Evolutionary conservation across 2,329 filamentous ascomycete species (phyloP).

Genomic region (Allantophomopsis cytisporea): DNA sequence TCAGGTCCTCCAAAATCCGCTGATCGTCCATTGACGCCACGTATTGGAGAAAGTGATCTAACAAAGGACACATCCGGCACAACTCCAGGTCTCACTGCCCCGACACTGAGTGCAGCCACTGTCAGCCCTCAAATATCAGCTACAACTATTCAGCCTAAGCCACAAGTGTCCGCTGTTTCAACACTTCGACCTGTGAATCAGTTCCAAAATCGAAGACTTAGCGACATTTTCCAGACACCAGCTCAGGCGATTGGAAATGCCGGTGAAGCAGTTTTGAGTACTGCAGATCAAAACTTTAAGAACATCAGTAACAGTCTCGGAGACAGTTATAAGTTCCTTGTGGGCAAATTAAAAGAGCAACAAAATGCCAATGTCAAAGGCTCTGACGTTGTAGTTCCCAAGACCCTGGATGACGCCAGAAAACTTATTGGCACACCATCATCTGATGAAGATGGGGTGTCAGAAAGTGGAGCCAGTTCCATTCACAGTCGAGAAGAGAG

Average conservation of each 20-base stretch:
- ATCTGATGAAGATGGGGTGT: constrained; percentile 25
- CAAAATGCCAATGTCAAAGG: constrained; percentile 26
- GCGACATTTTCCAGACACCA: constrained; percentile 75
- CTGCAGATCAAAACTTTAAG: constrained; percentile 84
- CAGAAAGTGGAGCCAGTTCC: constrained; percentile 33
- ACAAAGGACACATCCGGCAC: constrained; percentile 15
- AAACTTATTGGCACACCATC: constrained; percentile 70
- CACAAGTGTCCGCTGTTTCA: constrained; percentile 13
- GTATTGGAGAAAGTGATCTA: constrained; percentile 12
- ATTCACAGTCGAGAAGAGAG: constrained; percentile 23
- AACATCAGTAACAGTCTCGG: constrained; percentile 84
- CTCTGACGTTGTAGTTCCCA: constrained; percentile 53
- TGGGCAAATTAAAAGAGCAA: constrained; percentile 74
- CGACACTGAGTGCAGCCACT: constrained; percentile 4
- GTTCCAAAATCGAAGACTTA: constrained; percentile 61
- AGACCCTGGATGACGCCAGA: constrained; percentile 83
- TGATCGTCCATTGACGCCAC: constrained; percentile 32
- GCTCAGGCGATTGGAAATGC: constrained; percentile 70
- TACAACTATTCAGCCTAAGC: constrained; percentile 20
- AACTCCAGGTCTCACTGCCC: constrained; percentile 15
- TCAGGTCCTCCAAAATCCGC: constrained; percentile 50
- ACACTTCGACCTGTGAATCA: constrained; percentile 18
- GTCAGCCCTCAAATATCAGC: constrained; percentile 11
- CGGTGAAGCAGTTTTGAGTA: constrained; percentile 72
- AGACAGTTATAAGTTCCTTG: constrained; percentile 84